Conservation (phyloP, 164 flowering plant species). For the Aristolochia contorta region DNA sequence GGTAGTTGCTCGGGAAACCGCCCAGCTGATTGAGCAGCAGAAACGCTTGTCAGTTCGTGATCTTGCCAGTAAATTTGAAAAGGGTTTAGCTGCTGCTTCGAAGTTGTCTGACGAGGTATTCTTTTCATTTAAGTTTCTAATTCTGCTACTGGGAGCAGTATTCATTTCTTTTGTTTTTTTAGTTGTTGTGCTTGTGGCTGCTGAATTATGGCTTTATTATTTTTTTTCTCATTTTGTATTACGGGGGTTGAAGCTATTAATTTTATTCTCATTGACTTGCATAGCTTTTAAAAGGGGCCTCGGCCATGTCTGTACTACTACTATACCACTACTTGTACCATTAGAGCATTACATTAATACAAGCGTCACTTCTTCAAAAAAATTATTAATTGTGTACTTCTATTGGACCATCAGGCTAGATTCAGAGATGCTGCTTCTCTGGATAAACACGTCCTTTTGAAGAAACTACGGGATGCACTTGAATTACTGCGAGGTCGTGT, state of each 20-base stretch:
- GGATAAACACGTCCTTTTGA: constrained; percentile 89
- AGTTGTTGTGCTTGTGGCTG: too few relatives aligned
- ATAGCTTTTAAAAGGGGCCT: too few relatives aligned
- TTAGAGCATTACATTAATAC: too few relatives aligned
- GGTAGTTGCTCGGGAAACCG: constrained; percentile 69
- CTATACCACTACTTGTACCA: too few relatives aligned
- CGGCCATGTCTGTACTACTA: too few relatives aligned
- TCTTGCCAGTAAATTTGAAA: constrained; percentile 90
- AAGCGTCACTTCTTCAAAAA: too few relatives aligned
- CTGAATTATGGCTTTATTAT: too few relatives aligned
- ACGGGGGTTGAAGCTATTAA: too few relatives aligned
- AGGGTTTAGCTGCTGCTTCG: constrained; percentile 81
- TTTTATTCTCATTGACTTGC: too few relatives aligned
- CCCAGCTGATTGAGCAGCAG: constrained; percentile 76
- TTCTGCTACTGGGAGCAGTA: too few relatives aligned
- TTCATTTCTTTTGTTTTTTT: too few relatives aligned
- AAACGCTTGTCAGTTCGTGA: constrained; percentile 94
- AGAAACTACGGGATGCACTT: constrained; percentile 92
- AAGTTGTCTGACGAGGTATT: constrained; percentile 85
- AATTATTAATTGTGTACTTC: background rate
- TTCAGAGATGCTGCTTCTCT: constrained; percentile 73
- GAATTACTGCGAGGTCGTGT: constrained; percentile 83
- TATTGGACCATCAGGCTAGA: constrained; percentile 48
- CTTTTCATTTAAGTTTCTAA: background rate
- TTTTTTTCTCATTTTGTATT: too few relatives aligned